Evolutionary conservation across 2,329 filamentous ascomycete genomes (phyloP), one percentile per base, ranked within the genome.

Genomic region (Periconia sp.): DNA sequence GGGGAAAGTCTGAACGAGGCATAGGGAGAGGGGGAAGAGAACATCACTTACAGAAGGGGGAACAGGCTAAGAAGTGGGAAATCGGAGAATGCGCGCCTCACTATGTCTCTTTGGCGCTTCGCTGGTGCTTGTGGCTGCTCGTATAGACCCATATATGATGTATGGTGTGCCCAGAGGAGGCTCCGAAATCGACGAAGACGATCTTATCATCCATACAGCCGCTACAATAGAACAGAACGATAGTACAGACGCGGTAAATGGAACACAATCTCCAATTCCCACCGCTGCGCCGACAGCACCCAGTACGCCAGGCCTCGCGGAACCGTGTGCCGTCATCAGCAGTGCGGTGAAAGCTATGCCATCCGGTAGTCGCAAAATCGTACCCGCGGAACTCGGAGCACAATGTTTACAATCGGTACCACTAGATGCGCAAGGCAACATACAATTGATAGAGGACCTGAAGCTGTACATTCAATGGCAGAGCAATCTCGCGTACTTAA

Each of bases 401-500:
- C 57, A 55, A 20, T 76, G 74, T 56, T 50, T 75, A 15, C 58
- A 66, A 43, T 71, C 72, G 1, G 72, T 76, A 18, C 74, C 74
- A 5, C 57, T 76, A 2, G 70, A 74, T 40, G 64, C 55, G n/a
- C 57, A 63, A 9, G 70, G 66, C 20, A 70, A 73, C 41, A 41
- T 64, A 7, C 57, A 68, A 33, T 55, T 73, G 27, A 63, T 76
- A 40, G 63, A 69, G 7, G 70, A 74, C 19, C 47, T 76, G 37
- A 71, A 70, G 48, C 50, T 68, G 14, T 71, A 71, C 37, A 50
- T 72, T 6, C 62, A 72, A 44, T 77, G 75, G 63, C 74, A 78
- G 43, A 73, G 70, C 10, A 73, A 72, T 17, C 56, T 77, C 10
- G 70, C 64, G 2, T 77, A 74, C 47, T 62, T 77, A 6, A 73